Conservation (phyloP, 805 yeast genomes). For the Yarrowia yakushimensis region DNA sequence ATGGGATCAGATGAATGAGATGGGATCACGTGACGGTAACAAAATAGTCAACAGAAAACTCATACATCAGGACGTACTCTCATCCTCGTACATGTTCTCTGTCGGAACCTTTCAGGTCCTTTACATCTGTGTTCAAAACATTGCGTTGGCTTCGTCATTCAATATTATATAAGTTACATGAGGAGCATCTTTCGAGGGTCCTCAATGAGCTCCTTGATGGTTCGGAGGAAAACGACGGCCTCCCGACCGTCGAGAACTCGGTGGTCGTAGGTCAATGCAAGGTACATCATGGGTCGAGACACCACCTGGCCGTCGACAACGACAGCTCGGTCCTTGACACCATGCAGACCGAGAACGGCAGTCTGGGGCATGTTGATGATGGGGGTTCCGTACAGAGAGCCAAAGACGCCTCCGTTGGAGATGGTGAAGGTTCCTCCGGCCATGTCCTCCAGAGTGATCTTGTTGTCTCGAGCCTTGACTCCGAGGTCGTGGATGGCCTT, state of each 20-base stretch:
- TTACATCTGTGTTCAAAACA: not conserved
- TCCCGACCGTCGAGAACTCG: conserved; percentile 98
- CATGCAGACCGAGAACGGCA: conserved; percentile 96
- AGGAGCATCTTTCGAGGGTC: conserved; percentile 98
- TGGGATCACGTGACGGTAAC: too few species aligned
- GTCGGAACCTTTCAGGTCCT: too few species aligned
- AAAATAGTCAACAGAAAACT: too few species aligned
- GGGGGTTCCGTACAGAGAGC: conserved; percentile 96
- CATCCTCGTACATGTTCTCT: too few species aligned
- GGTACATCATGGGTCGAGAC: conserved; percentile 98
- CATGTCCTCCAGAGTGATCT: conserved; percentile 96
- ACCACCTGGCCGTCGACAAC: conserved; percentile 94
- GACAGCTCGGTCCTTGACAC: conserved; percentile 96
- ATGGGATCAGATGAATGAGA: too few species aligned
- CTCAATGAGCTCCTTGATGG: conserved; percentile 94
- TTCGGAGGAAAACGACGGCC: conserved; percentile 94
- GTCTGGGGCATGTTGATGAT: conserved; percentile 98
- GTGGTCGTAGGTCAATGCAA: conserved; percentile 97
- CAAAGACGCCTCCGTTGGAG: conserved; percentile 98
- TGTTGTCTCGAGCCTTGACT: conserved; percentile 93
- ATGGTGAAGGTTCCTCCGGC: conserved; percentile 99
- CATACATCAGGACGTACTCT: too few species aligned
- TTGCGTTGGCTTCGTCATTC: conserved; percentile 15
- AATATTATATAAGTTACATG: conserved; percentile 29
- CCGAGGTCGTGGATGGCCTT: conserved; percentile 78